Percentiles rank a stretch among this genome's conserved stretches.
phyloP scores from a whole-genome alignment of 495 filamentous ascomycete species.

The Penicillium malachiteum region DNA sequence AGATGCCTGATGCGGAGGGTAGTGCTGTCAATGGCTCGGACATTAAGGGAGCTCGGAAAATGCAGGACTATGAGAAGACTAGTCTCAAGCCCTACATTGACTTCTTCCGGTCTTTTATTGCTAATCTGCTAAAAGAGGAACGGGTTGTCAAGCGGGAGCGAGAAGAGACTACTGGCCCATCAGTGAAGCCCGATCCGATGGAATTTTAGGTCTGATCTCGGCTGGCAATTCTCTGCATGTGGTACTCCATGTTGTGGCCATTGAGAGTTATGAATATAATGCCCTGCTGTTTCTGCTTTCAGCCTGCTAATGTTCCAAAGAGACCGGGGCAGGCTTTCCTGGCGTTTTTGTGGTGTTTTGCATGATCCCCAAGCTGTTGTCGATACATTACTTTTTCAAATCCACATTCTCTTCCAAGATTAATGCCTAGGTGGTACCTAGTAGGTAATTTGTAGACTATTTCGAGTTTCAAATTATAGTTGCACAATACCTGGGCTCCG shows the following conservation, averaged over 20 bases:
- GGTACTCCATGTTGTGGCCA: background rate
- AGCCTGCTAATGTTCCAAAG: background rate
- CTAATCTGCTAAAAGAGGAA: conserved; percentile 77
- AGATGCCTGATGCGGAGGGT: conserved; percentile 39
- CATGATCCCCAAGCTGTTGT: background rate
- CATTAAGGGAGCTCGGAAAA: conserved; percentile 41
- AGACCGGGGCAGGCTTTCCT: background rate
- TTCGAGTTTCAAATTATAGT: too few relatives aligned
- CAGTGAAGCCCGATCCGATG: conserved; percentile 52
- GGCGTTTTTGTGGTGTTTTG: conserved; percentile 9
- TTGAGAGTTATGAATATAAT: conserved; percentile 8
- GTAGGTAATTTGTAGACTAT: too few relatives aligned
- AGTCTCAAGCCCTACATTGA: conserved; percentile 91
- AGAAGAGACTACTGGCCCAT: conserved; percentile 45
- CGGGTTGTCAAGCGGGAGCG: conserved; percentile 69
- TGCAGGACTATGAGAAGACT: conserved; percentile 95
- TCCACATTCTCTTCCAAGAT: too few relatives aligned
- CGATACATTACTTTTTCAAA: too few relatives aligned
- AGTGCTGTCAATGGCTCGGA: conserved; percentile 37
- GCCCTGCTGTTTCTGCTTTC: background rate
- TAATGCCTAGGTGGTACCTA: too few relatives aligned
- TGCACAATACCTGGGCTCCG: too few relatives aligned
- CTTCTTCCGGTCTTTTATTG: conserved; percentile 79
- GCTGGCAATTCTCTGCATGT: background rate
- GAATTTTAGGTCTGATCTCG: conserved; percentile 39